phyloP scores from a whole-genome alignment of 768 basidiomycete species.

The Psilocybe cyanescens region DNA sequence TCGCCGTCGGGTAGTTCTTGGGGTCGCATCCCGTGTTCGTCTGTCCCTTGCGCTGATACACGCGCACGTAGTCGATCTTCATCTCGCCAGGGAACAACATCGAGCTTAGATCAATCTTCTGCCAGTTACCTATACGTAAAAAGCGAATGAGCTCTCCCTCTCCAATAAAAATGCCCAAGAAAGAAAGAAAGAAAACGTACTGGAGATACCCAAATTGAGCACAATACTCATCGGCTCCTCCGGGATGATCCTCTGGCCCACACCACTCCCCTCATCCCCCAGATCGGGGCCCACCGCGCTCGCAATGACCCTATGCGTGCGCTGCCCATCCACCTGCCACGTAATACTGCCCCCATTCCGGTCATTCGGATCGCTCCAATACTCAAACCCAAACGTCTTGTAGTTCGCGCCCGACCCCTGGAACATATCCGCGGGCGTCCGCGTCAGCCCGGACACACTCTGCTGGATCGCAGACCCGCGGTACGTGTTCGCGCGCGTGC shows the following conservation, averaged over 20 bases:
- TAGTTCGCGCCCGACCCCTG: constrained; percentile 57
- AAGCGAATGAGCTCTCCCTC: neutral
- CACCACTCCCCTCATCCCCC: constrained; percentile 40
- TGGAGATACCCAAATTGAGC: constrained; percentile 66
- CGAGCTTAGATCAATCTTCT: constrained; percentile 53
- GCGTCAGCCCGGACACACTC: constrained; percentile 51
- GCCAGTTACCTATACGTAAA: constrained; percentile 59
- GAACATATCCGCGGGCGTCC: constrained; percentile 55
- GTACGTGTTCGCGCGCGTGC: constrained; percentile 42
- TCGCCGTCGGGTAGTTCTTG: constrained; percentile 61
- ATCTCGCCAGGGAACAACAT: constrained; percentile 74
- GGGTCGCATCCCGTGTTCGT: constrained; percentile 74
- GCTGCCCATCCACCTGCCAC: constrained; percentile 69
- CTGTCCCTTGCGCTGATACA: constrained; percentile 69
- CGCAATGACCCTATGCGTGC: constrained; percentile 56
- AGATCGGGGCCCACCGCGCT: constrained; percentile 49
- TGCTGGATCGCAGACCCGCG: constrained; percentile 65
- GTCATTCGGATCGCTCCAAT: constrained; percentile 63
- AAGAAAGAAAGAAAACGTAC: constrained; percentile 33
- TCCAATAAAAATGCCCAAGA: neutral
- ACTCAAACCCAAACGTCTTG: constrained; percentile 71
- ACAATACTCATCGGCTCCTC: constrained; percentile 66
- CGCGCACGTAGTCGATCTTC: constrained; percentile 78
- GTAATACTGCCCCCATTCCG: constrained; percentile 66
- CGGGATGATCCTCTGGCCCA: constrained; percentile 63